A percentile compares a stretch with the other conserved stretches of the same genome.
Evolutionary conservation across 2,329 filamentous ascomycete genomes (phyloP).

Genomic region (Cercospora zeae-maydis): DNA sequence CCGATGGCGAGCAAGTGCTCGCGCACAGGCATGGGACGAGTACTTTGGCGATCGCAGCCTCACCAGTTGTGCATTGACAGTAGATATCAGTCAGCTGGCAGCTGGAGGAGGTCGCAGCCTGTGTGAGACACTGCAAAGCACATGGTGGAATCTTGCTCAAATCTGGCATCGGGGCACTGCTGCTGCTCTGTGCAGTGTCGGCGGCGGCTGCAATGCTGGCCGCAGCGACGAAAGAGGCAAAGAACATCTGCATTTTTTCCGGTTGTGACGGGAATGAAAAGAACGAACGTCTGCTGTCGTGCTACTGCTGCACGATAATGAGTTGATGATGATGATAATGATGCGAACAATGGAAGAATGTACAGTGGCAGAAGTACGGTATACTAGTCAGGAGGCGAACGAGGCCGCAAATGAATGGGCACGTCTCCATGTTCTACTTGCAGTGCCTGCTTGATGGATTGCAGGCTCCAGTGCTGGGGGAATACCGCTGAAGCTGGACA

Average conservation of each 20-base stretch:
- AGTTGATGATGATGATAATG: background rate
- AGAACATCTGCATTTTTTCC: conserved; percentile 10
- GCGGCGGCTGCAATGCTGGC: conserved; percentile 2
- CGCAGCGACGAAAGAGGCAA: conserved; percentile 5
- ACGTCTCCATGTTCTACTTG: background rate
- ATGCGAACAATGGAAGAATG: background rate
- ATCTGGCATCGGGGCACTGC: conserved; percentile 3
- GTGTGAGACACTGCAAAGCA: conserved; percentile 42
- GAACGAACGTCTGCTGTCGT: conserved; percentile 4
- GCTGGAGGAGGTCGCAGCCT: conserved; percentile 47
- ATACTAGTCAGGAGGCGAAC: background rate
- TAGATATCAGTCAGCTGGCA: conserved; percentile 47
- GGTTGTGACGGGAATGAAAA: background rate
- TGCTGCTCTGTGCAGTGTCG: background rate
- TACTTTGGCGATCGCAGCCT: conserved; percentile 35
- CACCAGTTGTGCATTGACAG: conserved; percentile 52
- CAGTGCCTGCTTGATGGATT: background rate
- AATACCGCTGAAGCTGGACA: background rate
- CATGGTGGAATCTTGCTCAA: conserved; percentile 14
- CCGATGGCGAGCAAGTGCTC: conserved; percentile 37
- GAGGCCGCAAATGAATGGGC: conserved; percentile 2
- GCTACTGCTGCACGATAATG: background rate
- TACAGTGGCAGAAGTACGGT: background rate
- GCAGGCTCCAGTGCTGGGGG: background rate
- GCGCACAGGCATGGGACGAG: conserved; percentile 43